Conservation (phyloP, 805 yeast species). For the Candida nonsorbophila region DNA sequence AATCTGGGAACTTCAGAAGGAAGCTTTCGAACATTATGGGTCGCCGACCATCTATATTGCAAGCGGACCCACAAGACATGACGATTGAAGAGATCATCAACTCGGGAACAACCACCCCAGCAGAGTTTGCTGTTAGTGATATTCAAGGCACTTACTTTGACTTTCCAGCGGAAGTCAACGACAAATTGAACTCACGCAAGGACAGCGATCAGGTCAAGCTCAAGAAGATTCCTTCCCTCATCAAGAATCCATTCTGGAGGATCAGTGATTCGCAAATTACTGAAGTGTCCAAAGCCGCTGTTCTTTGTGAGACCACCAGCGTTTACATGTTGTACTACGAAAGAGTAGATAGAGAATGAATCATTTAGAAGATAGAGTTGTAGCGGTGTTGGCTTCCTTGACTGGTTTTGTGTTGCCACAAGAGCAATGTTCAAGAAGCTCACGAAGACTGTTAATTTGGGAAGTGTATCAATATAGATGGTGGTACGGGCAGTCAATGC, state of each 20-base stretch:
- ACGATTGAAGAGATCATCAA: constrained; percentile 32
- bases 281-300: constrained; percentile 55
- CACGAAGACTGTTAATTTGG: too few species aligned
- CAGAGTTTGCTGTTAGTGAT: constrained; percentile 33
- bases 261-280: constrained; percentile 70
- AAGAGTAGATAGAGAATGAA: constrained; percentile 35
- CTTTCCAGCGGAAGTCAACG: constrained; percentile 6
- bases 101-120: constrained; percentile 37
- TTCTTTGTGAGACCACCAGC: constrained; percentile 65
- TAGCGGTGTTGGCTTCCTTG: too few species aligned
- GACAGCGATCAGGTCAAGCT: constrained; percentile 22
- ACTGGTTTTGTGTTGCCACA: too few species aligned
- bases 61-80: constrained; percentile 31
- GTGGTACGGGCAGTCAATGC: too few species aligned
- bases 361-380: too few species aligned
- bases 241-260: constrained; percentile 73
- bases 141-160: constrained; percentile 23
- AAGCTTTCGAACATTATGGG: constrained; percentile 36
- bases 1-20: constrained; percentile 25
- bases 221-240: constrained; percentile 51
- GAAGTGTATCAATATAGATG: too few species aligned
- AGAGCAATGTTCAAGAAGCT: too few species aligned
- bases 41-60: constrained; percentile 34
- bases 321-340: constrained; percentile 87
- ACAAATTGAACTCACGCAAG: constrained; percentile 4